phyloP scores from a whole-genome alignment of 306 rosid genomes.

The Vigna radiata region DNA sequence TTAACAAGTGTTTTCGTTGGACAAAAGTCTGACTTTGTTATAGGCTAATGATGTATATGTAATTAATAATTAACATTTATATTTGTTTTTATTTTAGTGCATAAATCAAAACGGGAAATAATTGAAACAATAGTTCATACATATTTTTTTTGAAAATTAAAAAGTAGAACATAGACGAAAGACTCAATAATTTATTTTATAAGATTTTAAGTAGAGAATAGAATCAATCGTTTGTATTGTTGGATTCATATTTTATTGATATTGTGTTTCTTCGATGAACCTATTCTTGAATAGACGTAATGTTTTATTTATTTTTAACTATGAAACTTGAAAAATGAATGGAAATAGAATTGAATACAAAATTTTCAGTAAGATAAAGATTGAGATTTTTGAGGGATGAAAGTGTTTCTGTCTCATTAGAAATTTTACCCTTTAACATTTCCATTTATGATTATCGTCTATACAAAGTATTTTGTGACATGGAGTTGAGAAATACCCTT shows the following conservation, averaged over 20 bases:
- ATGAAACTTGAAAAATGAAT: background rate
- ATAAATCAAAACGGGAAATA: background rate
- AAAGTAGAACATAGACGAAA: too few species aligned
- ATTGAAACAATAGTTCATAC: background rate
- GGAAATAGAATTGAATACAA: background rate
- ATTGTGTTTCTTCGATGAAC: too few species aligned
- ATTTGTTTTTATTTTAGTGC: background rate
- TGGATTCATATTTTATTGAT: too few species aligned
- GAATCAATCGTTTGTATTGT: too few species aligned
- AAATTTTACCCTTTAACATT: background rate
- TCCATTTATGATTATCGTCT: background rate
- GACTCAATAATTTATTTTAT: too few species aligned
- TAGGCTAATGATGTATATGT: background rate
- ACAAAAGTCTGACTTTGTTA: background rate
- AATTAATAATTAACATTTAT: background rate
- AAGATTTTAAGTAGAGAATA: too few species aligned
- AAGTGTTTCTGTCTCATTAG: background rate
- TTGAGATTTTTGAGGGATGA: background rate
- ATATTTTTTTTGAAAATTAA: too few species aligned
- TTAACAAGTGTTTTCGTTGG: background rate
- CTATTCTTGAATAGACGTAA: too few species aligned
- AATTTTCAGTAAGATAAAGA: background rate
- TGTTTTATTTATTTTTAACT: background rate
- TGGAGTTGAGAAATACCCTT: background rate
- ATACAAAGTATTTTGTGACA: background rate